Percentiles rank a stretch among this genome's conserved stretches.
Evolutionary conservation across 345 rosid species (phyloP).

Genomic region (Bretschneidera sinensis): DNA sequence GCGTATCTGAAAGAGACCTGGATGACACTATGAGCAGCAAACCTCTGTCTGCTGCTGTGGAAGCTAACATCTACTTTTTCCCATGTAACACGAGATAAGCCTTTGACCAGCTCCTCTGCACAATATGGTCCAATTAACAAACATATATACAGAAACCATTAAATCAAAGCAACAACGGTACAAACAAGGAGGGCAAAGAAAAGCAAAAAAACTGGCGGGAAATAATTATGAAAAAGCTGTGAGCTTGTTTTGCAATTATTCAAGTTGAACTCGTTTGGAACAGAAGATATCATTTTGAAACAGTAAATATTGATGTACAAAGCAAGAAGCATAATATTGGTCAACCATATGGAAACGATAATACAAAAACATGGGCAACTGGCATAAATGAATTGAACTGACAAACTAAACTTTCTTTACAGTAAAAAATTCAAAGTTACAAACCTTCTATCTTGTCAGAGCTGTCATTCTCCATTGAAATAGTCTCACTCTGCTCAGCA

Average conservation of each 20-base stretch:
- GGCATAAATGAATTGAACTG: not conserved
- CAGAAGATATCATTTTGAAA: not conserved
- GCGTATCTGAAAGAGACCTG: constrained; percentile 73
- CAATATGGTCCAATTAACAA: constrained; percentile 10
- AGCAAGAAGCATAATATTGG: not conserved
- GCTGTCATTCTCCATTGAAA: constrained; percentile 35
- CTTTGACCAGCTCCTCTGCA: constrained; percentile 77
- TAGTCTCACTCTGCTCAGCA: constrained; percentile 31
- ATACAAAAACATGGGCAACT: not conserved
- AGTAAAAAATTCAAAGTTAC: constrained; percentile 10
- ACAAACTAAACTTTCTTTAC: not conserved
- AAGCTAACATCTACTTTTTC: constrained; percentile 95
- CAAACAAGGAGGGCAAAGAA: not conserved
- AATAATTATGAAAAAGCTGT: no score
- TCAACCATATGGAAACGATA: not conserved
- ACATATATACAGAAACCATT: not conserved
- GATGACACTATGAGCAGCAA: constrained; percentile 93
- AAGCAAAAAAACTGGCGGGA: not conserved
- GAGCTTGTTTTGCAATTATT: not conserved
- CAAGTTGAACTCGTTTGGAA: not conserved
- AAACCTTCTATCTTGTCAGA: constrained; percentile 79
- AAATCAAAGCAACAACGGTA: not conserved
- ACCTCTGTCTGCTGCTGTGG: constrained; percentile 70
- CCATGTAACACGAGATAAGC: constrained; percentile 86
- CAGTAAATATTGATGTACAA: not conserved